Conservation (phyloP, 352 stramenopile genomes). For the Elongisporangium senticosum region DNA sequence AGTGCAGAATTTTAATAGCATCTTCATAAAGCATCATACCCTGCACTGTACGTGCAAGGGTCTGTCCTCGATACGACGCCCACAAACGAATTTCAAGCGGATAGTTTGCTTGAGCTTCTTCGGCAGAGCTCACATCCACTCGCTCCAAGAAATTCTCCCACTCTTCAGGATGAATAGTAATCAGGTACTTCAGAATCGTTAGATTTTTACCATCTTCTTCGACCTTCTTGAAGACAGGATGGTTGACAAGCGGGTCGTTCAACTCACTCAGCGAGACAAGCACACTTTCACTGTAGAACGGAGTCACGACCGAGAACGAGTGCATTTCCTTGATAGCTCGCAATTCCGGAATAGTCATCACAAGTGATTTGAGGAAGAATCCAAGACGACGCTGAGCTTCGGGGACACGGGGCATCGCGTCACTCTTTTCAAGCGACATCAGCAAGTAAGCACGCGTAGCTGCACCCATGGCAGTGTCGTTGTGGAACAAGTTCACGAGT, state of each 20-base stretch:
- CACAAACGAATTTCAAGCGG: constrained; percentile 70
- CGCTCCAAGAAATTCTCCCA: constrained; percentile 80
- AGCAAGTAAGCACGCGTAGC: constrained; percentile 65
- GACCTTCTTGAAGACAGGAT: constrained; percentile 67
- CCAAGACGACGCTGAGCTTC: constrained; percentile 71
- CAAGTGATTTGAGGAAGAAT: constrained; percentile 77
- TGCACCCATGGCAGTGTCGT: constrained; percentile 70
- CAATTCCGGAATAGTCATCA: constrained; percentile 77
- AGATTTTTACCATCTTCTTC: constrained; percentile 76
- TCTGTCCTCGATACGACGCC: constrained; percentile 75
- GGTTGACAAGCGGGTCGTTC: constrained; percentile 63
- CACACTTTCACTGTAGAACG: constrained; percentile 73
- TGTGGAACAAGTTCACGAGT: constrained; percentile 73
- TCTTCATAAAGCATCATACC: constrained; percentile 84
- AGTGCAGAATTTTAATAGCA: constrained; percentile 79
- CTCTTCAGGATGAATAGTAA: constrained; percentile 70
- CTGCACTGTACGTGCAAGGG: constrained; percentile 64
- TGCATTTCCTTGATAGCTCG: constrained; percentile 71
- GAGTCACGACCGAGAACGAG: constrained; percentile 78
- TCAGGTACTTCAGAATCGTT: constrained; percentile 78
- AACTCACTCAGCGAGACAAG: constrained; percentile 58
- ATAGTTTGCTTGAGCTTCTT: constrained; percentile 59
- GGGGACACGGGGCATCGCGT: constrained; percentile 65
- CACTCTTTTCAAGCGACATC: constrained; percentile 60
- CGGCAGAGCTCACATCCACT: constrained; percentile 52